A percentile compares a stretch with the other conserved stretches of the same genome.
Conservation (phyloP, 169 alveolate genomes). For the Haemoproteus tartakovskyi region DNA sequence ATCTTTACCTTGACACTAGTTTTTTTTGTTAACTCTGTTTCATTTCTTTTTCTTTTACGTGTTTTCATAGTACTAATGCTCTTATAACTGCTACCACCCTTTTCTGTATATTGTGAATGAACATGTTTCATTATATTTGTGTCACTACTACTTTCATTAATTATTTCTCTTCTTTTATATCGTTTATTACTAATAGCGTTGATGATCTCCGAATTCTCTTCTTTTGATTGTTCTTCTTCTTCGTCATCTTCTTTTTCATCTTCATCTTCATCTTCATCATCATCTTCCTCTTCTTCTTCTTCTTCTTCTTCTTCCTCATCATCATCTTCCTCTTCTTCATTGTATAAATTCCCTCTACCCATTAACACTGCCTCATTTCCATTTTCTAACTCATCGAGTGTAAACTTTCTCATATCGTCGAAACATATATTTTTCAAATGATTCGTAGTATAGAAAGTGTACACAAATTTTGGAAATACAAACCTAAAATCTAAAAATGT, state of each 20-base stretch:
- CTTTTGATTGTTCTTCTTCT: not conserved
- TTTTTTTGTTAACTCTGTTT: too few relatives aligned
- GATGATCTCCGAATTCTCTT: not conserved
- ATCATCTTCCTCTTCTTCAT: not conserved
- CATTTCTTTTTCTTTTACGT: too few relatives aligned
- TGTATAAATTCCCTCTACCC: not conserved
- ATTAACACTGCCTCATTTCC: not conserved
- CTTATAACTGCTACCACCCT: too few relatives aligned
- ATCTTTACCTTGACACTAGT: too few relatives aligned
- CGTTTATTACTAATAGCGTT: too few relatives aligned
- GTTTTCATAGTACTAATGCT: too few relatives aligned
- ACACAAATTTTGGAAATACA: slow-evolving; percentile 30
- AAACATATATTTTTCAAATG: slow-evolving; percentile 45
- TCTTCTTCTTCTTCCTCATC: not conserved
- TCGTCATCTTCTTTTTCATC: not conserved
- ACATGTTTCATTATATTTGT: too few relatives aligned
- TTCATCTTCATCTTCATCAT: not conserved
- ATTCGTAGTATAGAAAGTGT: slow-evolving; percentile 37
- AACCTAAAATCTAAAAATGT: slow-evolving; percentile 42
- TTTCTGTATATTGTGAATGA: too few relatives aligned
- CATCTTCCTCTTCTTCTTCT: not conserved
- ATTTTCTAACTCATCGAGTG: not conserved
- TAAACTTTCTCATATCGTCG: not conserved
- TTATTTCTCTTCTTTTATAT: too few relatives aligned
- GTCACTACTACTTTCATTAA: too few relatives aligned